These are phyloP conservation scores for Pochonia chlamydosporia DNA, from an alignment of 2,329 filamentous ascomycete genomes.

Conservation along the genomic window DNA sequence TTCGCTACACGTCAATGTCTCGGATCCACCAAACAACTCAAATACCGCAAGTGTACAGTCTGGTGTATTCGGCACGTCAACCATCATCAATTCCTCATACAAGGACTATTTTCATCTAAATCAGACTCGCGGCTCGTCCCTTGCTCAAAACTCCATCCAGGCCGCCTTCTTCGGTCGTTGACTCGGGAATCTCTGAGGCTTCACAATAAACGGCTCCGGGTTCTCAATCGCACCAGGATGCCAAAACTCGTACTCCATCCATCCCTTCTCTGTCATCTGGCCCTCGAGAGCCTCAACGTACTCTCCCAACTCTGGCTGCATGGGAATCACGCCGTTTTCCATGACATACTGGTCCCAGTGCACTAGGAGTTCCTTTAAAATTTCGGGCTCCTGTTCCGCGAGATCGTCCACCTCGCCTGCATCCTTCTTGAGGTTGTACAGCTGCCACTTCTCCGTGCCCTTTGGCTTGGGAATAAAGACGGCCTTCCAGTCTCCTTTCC, in stretches of 20 bases:
- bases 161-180: not conserved
- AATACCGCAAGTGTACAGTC: too few species aligned
- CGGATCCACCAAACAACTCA: not conserved
- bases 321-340: slow-evolving; percentile 12
- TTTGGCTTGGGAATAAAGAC: slow-evolving; percentile 21
- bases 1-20: too few species aligned
- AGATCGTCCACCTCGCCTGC: slow-evolving; percentile 26
- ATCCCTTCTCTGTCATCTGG: slow-evolving; percentile 60
- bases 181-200: not conserved
- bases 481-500: slow-evolving; percentile 28
- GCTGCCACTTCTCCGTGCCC: slow-evolving; percentile 24
- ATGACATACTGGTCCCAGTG: slow-evolving; percentile 28
- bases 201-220: slow-evolving; percentile 19
- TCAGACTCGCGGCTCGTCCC: not conserved
- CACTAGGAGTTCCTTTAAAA: slow-evolving; percentile 21
- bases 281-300: slow-evolving; percentile 56
- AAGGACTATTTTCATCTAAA: not conserved
- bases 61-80: too few species aligned
- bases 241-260: slow-evolving; percentile 64
- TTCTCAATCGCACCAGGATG: slow-evolving; percentile 35
- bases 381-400: slow-evolving; percentile 16
- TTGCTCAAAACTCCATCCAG: not conserved
- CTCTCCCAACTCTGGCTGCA: slow-evolving; percentile 44
- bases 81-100: not conserved
- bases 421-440: slow-evolving; percentile 25